Conservation (phyloP, 1,284 basidiomycete genomes). For the Sphagnurus paluster region DNA sequence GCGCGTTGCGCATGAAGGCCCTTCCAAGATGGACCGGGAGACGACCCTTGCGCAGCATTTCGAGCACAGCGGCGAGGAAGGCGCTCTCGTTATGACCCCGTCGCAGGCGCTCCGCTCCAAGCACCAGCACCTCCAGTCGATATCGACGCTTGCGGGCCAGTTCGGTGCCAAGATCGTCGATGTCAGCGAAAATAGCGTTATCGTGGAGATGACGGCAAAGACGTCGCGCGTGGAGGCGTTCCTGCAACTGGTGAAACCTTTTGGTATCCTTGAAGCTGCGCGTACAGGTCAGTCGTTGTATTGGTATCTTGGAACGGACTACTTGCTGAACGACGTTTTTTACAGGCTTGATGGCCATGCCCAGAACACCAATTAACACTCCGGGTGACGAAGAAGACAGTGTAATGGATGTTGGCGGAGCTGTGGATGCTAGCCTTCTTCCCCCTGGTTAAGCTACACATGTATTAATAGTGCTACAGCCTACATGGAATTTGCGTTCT, state of each 20-base stretch:
- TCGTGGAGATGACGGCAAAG: conserved; percentile 95
- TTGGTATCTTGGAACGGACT: conserved; percentile 1
- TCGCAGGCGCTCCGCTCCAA: conserved; percentile 88
- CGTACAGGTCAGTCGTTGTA: conserved; percentile 65
- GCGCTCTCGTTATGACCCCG: conserved; percentile 56
- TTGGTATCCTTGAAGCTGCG: conserved; percentile 93
- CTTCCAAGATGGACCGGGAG: conserved; percentile 66
- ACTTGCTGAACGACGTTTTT: conserved; percentile 5
- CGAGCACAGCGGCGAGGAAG: conserved; percentile 53
- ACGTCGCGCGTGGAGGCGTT: conserved; percentile 91
- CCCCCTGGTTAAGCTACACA: conserved; percentile 74
- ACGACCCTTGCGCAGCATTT: conserved; percentile 72
- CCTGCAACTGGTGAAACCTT: conserved; percentile 89
- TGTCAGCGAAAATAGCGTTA: conserved; percentile 91
- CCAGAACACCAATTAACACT: conserved; percentile 82
- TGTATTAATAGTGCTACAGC: no score
- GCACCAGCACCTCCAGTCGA: conserved; percentile 86
- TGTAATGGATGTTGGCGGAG: conserved; percentile 46
- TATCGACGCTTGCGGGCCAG: conserved; percentile 83
- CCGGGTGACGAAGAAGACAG: conserved; percentile 64
- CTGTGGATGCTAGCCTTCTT: conserved; percentile 83
- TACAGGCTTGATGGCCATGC: conserved; percentile 93
- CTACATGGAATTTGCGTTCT: neutral
- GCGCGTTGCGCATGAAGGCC: conserved; percentile 35
- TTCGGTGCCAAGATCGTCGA: conserved; percentile 96